These are phyloP conservation scores for Pulveroboletus sp. DNA, from an alignment of 768 basidiomycete species.

Conservation along the genomic window DNA sequence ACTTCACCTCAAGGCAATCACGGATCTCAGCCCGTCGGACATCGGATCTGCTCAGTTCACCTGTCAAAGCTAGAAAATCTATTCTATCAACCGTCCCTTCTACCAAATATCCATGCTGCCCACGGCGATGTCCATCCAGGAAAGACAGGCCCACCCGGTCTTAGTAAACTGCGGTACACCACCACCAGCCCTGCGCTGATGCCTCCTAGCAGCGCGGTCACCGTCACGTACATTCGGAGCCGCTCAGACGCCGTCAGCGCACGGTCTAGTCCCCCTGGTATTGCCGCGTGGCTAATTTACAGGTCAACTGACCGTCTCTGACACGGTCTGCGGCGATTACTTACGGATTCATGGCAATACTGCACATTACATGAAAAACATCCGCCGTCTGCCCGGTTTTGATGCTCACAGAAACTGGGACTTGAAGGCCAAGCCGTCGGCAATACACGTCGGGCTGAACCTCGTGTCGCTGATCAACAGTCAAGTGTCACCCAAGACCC, in stretches of 20 bases:
- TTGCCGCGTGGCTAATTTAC: constrained; percentile 50
- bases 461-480: constrained; percentile 74
- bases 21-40: constrained; percentile 35
- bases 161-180: constrained; percentile 64
- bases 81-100: constrained; percentile 35
- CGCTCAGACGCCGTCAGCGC: constrained; percentile 67
- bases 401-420: constrained; percentile 92
- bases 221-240: constrained; percentile 66
- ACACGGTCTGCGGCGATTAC: constrained; percentile 30
- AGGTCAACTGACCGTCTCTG: constrained; percentile 9
- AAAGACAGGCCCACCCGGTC: constrained; percentile 55
- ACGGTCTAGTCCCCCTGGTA: constrained; percentile 83
- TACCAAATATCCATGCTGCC: constrained; percentile 65
- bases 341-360: constrained; percentile 85
- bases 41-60: constrained; percentile 30
- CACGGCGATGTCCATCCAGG: constrained; percentile 58
- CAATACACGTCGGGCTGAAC: constrained; percentile 99
- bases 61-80: constrained; percentile 13
- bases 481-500: constrained; percentile 1
- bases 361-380: constrained; percentile 83
- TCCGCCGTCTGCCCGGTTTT: constrained; percentile 82
- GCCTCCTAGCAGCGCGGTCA: constrained; percentile 74
- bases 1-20: constrained; percentile 33
- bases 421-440: constrained; percentile 81
- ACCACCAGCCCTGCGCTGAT: constrained; percentile 70